A percentile compares a stretch with the other conserved stretches of the same genome.
Evolutionary conservation across 371 early-diverging fungal species (phyloP).

Genomic region (Apophysomyces elegans): DNA sequence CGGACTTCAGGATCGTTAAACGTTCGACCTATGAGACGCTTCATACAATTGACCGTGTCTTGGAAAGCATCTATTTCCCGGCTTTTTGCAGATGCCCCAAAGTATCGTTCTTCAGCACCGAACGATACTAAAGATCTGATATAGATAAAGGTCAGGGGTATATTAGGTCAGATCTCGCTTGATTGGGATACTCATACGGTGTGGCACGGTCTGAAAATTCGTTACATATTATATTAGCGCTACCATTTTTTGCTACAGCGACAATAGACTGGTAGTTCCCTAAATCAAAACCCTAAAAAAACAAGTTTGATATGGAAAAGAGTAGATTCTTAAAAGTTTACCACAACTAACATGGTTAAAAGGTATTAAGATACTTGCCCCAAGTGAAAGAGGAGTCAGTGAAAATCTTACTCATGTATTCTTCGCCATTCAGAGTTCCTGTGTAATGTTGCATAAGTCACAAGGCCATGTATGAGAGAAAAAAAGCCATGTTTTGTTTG

Average conservation of each 20-base stretch:
- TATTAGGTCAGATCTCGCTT: background rate
- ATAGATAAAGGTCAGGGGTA: background rate
- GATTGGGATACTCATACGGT: conserved; percentile 67
- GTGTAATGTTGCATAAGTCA: too few relatives aligned
- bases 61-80: conserved; percentile 91
- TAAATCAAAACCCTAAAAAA: conserved; percentile 84
- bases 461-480: too few relatives aligned
- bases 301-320: background rate
- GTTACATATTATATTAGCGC: conserved; percentile 94
- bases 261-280: conserved; percentile 92
- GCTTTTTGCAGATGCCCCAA: conserved; percentile 94
- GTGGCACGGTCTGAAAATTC: conserved; percentile 94
- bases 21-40: conserved; percentile 94
- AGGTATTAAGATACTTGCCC: background rate
- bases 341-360: conserved; percentile 48
- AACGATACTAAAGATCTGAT: conserved; percentile 86
- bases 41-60: conserved; percentile 89
- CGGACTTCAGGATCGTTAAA: conserved; percentile 87
- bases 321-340: conserved; percentile 22
- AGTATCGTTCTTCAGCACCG: conserved; percentile 89
- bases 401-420: too few relatives aligned
- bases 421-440: too few relatives aligned
- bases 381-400: too few relatives aligned
- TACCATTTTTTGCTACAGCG: conserved; percentile 95
- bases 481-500: too few relatives aligned